Evolutionary conservation across 441 rosid species (phyloP), one percentile per base, ranked within the genome.

Genomic region (Gossypium schwendimanii): DNA sequence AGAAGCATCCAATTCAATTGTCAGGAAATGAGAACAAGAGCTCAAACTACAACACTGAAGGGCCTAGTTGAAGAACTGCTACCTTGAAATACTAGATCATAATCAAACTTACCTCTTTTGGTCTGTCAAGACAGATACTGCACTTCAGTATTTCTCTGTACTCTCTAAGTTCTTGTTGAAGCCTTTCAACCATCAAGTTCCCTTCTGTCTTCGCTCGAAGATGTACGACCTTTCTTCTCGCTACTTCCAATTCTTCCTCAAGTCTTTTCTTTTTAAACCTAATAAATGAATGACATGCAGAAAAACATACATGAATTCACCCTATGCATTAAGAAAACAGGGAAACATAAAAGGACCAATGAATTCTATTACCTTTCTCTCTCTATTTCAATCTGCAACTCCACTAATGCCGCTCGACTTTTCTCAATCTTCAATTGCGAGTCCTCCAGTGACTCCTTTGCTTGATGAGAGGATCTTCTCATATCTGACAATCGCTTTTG

Each of bases 91-190:
- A 52, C 52, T 21, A 70, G 69, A 17, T 73, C 14, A 28, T 26
- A 24, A 66, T 18, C 18, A 36, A 1, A 45, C 6, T 68, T 85
- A 88, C 98, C 98, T 96, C 97, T 84, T 96, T 96, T 57, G 94
- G 87, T 73, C 94, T 84, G 74, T 93, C 96, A 72, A 58, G 87
- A 79, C 99, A 96, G 78, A 91, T 85, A 77, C 90, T 87, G 81
- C 99, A 96, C 83, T 93, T 93, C 44, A 96, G 82, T 61, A 96
- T 88, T 78, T 96, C 99, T 81, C 78, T 88, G 84, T 91, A 96
- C 79, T 94, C 97, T 74, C 78, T 78, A 63, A 88, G 93, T 81
- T 93, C 99, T 83, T 87, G 85, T n/a, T 76, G 84, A 70, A 91
- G 97, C 80, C 91, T 94, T 76, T 88, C 90, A 26, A 88, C 73